A percentile compares a stretch with the other conserved stretches of the same genome.
phyloP scores from a whole-genome alignment of 2,329 filamentous ascomycete species.

The Stagonosporopsis rhizophila region DNA sequence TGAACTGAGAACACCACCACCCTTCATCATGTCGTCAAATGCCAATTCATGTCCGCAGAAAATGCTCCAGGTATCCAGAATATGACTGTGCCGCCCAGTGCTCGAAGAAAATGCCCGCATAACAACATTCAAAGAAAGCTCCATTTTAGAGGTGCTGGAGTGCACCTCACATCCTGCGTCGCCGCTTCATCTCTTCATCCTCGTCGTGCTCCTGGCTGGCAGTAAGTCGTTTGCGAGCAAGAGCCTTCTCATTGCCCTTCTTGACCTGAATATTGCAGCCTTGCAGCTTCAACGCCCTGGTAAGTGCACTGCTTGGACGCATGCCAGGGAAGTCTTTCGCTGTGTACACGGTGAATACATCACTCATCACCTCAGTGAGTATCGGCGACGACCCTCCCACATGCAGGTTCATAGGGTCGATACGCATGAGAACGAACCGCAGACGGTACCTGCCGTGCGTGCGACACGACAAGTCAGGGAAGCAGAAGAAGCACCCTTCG shows the following conservation, averaged over 20 bases:
- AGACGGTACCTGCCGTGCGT: slow-evolving; percentile 79
- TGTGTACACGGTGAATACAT: slow-evolving; percentile 80
- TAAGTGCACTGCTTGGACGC: slow-evolving; percentile 76
- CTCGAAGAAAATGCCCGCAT: slow-evolving; percentile 18
- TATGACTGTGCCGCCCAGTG: slow-evolving; percentile 38
- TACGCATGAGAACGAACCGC: slow-evolving; percentile 74
- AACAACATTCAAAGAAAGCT: slow-evolving; percentile 1
- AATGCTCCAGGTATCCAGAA: slow-evolving; percentile 43
- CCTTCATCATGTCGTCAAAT: slow-evolving; percentile 45
- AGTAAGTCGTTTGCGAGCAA: slow-evolving; percentile 51
- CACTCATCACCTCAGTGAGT: slow-evolving; percentile 65
- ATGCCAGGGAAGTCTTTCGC: slow-evolving; percentile 89
- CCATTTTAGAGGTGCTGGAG: neutral
- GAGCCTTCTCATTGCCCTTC: slow-evolving; percentile 76
- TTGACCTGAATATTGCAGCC: slow-evolving; percentile 86
- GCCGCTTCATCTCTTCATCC: slow-evolving; percentile 47
- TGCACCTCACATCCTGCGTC: slow-evolving; percentile 43
- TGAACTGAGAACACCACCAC: slow-evolving; percentile 18
- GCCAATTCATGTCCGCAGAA: slow-evolving; percentile 42
- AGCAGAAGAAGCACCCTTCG: slow-evolving; percentile 85
- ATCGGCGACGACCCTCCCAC: slow-evolving; percentile 60
- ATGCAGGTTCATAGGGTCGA: slow-evolving; percentile 67
- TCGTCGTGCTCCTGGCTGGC: slow-evolving; percentile 52
- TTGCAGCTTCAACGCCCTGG: slow-evolving; percentile 77
- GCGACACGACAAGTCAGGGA: slow-evolving; percentile 80